phyloP scores from a whole-genome alignment of 345 rosid genomes.

The Aurinia saxatilis region DNA sequence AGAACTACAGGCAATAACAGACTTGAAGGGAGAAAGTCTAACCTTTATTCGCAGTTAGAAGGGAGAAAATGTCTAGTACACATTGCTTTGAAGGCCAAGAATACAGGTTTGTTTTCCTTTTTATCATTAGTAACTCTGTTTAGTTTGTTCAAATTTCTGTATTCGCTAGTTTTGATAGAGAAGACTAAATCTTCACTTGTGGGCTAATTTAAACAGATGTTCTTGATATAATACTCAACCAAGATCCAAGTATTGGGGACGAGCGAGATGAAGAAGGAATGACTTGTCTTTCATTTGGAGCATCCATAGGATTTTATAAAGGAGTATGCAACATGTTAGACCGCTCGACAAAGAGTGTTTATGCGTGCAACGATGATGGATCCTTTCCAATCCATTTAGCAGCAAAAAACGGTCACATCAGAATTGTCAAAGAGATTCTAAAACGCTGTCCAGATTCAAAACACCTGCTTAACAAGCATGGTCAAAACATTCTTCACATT shows the following conservation, averaged over 20 bases:
- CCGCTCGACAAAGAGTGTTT: background rate
- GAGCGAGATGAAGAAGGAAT: background rate
- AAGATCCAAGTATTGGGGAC: background rate
- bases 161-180: too few species aligned
- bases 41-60: background rate
- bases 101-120: background rate
- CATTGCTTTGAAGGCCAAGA: background rate
- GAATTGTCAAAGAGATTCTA: background rate
- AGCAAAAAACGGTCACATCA: background rate
- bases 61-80: background rate
- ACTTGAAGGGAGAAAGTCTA: background rate
- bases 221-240: background rate
- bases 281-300: background rate
- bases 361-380: background rate
- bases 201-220: background rate
- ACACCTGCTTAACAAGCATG: background rate
- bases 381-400: constrained; percentile 12
- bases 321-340: background rate
- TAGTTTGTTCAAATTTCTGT: too few species aligned
- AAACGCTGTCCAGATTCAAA: background rate
- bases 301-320: background rate
- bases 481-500: constrained; percentile 9
- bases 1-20: background rate
- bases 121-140: too few species aligned
- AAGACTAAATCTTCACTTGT: background rate